Evolutionary conservation across 225 moss, liverwort and hornwort species (phyloP).

Genomic region (Takakia lepidozioides): DNA sequence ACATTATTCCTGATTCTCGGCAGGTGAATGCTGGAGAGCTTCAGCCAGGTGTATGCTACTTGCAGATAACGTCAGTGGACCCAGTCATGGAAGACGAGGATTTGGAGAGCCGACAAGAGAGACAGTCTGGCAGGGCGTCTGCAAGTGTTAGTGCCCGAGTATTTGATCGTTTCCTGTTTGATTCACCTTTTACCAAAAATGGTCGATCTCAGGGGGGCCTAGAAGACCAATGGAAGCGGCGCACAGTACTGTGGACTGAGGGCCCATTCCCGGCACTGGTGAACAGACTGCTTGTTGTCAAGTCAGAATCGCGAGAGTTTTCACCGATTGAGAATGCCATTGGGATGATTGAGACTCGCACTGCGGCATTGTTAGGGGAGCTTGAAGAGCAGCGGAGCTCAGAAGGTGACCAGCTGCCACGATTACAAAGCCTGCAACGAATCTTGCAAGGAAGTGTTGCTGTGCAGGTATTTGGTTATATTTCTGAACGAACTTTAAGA

Average conservation of each 20-base stretch:
- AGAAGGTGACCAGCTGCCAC: conserved; percentile 79
- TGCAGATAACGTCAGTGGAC: conserved; percentile 96
- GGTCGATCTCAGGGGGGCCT: conserved; percentile 86
- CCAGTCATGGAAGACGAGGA: conserved; percentile 85
- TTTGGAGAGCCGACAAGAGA: conserved; percentile 71
- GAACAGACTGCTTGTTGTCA: conserved; percentile 75
- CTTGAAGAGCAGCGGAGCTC: conserved; percentile 75
- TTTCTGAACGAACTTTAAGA: too few relatives aligned
- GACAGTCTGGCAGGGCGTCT: conserved; percentile 45
- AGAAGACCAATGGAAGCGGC: conserved; percentile 96
- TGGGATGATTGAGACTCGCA: conserved; percentile 95
- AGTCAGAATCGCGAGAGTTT: conserved; percentile 86
- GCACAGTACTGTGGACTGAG: conserved; percentile 73
- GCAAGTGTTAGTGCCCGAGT: conserved; percentile 69
- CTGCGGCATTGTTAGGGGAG: conserved; percentile 63
- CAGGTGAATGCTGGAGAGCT: conserved; percentile 91
- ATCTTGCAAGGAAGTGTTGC: conserved; percentile 97
- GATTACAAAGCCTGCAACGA: conserved; percentile 88
- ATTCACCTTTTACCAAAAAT: conserved; percentile 92
- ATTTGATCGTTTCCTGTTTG: conserved; percentile 81
- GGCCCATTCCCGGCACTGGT: conserved; percentile 91
- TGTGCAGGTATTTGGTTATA: conserved; percentile 87
- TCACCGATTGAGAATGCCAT: conserved; percentile 98
- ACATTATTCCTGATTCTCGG: conserved; percentile 92
- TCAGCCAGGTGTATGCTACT: conserved; percentile 77